A percentile compares a stretch with the other conserved stretches of the same genome.
Conservation (phyloP, 352 stramenopile species). For the Phytophthora aleatoria region DNA sequence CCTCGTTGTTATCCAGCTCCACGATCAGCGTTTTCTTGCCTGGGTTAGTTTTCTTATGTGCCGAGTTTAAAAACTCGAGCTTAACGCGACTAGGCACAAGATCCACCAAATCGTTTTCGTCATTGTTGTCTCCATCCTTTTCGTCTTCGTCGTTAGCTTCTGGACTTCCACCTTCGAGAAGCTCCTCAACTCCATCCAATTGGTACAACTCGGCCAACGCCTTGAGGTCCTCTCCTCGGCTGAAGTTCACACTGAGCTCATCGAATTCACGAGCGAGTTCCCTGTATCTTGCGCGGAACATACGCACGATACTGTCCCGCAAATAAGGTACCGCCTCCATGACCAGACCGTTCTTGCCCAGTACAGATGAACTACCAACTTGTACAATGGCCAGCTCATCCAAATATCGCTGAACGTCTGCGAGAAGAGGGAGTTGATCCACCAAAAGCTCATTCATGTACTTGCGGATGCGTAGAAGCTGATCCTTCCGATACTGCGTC, state of each 20-base stretch:
- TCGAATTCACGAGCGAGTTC: conserved; percentile 59
- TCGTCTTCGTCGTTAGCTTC: conserved; percentile 10
- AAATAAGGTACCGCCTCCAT: conserved; percentile 84
- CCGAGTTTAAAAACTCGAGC: conserved; percentile 51
- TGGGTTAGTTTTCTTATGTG: neutral
- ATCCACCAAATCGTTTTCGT: conserved; percentile 11
- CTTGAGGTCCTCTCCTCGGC: conserved; percentile 63
- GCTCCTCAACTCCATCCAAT: conserved; percentile 78
- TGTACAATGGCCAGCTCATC: conserved; percentile 95
- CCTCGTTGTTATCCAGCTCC: conserved; percentile 52
- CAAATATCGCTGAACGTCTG: conserved; percentile 93
- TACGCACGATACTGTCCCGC: conserved; percentile 54
- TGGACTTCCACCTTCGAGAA: conserved; percentile 48
- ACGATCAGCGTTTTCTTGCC: conserved; percentile 65
- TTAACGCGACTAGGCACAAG: conserved; percentile 38
- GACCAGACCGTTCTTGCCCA: conserved; percentile 58
- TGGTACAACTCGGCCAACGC: conserved; percentile 78
- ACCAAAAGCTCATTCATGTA: conserved; percentile 95
- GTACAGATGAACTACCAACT: conserved; percentile 40
- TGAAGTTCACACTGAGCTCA: conserved; percentile 43
- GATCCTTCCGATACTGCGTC: conserved; percentile 93
- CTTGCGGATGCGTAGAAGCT: conserved; percentile 93
- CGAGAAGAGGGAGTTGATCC: conserved; percentile 95
- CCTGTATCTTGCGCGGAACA: conserved; percentile 43
- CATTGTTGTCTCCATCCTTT: conserved; percentile 11